Conservation (phyloP, 2,329 filamentous ascomycete genomes). For the Xenoacremonium recifei region DNA sequence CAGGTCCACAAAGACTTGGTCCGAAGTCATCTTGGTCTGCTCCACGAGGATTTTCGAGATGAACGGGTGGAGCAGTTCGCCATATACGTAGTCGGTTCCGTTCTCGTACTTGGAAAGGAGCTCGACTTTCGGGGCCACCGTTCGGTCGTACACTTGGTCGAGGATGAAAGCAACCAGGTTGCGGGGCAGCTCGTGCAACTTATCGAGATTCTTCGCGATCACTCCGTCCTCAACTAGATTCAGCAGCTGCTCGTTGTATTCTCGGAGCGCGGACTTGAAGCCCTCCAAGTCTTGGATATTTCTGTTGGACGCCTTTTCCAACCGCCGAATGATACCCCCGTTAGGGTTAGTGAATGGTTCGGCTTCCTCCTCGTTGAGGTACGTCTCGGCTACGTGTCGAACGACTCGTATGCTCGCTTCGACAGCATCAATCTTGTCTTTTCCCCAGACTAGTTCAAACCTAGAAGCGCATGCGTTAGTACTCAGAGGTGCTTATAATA, state of each 20-base stretch:
- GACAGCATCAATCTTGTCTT: slow-evolving; percentile 75
- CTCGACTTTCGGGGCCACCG: slow-evolving; percentile 86
- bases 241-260: slow-evolving; percentile 74
- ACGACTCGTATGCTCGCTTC: slow-evolving; percentile 72
- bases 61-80: slow-evolving; percentile 84
- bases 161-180: slow-evolving; percentile 78
- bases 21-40: slow-evolving; percentile 73
- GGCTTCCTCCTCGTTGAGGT: slow-evolving; percentile 70
- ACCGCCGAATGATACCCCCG: slow-evolving; percentile 70
- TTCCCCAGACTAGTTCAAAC: slow-evolving; percentile 69
- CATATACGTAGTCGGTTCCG: slow-evolving; percentile 91
- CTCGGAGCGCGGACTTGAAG: slow-evolving; percentile 69
- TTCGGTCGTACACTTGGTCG: slow-evolving; percentile 85
- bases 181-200: slow-evolving; percentile 66
- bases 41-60: slow-evolving; percentile 77
- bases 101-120: slow-evolving; percentile 82
- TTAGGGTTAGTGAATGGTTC: slow-evolving; percentile 68
- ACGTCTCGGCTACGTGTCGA: slow-evolving; percentile 69
- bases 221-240: slow-evolving; percentile 66
- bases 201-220: slow-evolving; percentile 69
- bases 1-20: slow-evolving; percentile 88
- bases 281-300: slow-evolving; percentile 62
- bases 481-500: background rate
- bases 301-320: slow-evolving; percentile 71
- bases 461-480: slow-evolving; percentile 28